These are phyloP conservation scores for Coniochaeta sp. DNA, from an alignment of 2,329 filamentous ascomycete species.

Conservation along the genomic window DNA sequence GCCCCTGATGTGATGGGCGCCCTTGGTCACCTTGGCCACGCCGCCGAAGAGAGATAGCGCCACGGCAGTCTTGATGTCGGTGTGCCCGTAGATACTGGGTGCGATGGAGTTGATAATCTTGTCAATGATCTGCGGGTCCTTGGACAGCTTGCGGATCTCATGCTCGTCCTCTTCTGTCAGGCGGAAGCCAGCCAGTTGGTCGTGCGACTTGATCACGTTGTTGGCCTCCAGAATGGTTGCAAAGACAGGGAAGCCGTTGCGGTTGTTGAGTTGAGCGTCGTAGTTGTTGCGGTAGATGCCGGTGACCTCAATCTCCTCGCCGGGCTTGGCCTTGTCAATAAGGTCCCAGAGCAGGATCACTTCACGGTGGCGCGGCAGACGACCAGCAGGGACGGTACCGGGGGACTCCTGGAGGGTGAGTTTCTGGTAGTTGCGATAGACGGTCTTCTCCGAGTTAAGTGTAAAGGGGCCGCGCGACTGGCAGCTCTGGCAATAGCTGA, in stretches of 20 bases:
- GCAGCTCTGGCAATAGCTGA: constrained; percentile 93
- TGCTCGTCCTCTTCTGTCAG: constrained; percentile 94
- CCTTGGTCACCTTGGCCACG: constrained; percentile 84
- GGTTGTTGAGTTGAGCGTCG: constrained; percentile 94
- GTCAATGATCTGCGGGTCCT: constrained; percentile 86
- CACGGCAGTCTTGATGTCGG: constrained; percentile 94
- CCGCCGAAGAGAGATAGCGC: constrained; percentile 92
- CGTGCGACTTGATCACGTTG: constrained; percentile 92
- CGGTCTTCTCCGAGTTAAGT: constrained; percentile 92
- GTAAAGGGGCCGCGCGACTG: constrained; percentile 93
- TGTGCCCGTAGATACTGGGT: constrained; percentile 94
- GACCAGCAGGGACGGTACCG: constrained; percentile 91
- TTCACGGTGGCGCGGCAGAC: constrained; percentile 85
- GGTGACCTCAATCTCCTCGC: constrained; percentile 95
- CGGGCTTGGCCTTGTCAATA: constrained; percentile 93
- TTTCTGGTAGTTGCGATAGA: constrained; percentile 98
- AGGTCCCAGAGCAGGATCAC: constrained; percentile 95
- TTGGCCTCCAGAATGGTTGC: constrained; percentile 97
- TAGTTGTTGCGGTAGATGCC: constrained; percentile 98
- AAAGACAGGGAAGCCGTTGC: constrained; percentile 97
- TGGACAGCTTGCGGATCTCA: constrained; percentile 77
- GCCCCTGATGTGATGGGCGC: constrained; percentile 83
- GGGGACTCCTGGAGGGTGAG: constrained; percentile 95
- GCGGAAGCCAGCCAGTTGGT: constrained; percentile 93
- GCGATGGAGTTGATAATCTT: constrained; percentile 91